phyloP scores from a whole-genome alignment of 306 rosid genomes.

The Corylus americana region DNA sequence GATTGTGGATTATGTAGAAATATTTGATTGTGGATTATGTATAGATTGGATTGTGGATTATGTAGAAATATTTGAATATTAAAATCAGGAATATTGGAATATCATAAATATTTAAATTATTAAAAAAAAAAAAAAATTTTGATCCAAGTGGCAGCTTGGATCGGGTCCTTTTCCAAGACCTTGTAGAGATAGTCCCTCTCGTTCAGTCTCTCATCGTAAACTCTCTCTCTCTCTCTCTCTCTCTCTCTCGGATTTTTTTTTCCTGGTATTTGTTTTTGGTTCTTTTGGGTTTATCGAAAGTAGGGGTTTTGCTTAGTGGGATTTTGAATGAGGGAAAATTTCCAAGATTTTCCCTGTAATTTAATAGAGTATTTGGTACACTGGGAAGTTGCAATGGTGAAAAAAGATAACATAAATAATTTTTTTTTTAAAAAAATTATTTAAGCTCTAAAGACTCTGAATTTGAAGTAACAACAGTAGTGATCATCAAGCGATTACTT shows the following conservation, averaged over 20 bases:
- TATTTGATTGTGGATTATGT: too few relatives aligned
- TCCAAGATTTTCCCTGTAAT: neutral
- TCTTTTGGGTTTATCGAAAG: neutral
- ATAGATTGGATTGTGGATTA: too few relatives aligned
- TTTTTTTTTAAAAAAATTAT: neutral
- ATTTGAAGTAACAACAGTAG: neutral
- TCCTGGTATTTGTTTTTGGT: neutral
- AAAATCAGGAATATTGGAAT: too few relatives aligned
- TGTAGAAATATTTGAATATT: too few relatives aligned
- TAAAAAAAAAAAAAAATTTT: too few relatives aligned
- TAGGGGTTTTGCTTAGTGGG: neutral
- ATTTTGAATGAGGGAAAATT: neutral
- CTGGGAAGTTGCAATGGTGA: too few relatives aligned
- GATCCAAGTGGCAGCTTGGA: slow-evolving; percentile 57
- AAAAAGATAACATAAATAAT: neutral
- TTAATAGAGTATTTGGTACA: neutral
- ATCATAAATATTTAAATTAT: too few relatives aligned
- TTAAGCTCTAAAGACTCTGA: neutral
- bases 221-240: neutral
- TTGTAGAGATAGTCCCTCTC: slow-evolving; percentile 85
- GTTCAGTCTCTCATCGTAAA: slow-evolving; percentile 83
- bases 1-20: too few relatives aligned
- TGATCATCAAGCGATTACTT: neutral
- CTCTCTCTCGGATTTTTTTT: neutral
- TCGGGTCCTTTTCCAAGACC: slow-evolving; percentile 86